Base-by-base conservation (phyloP, 2,329 filamentous ascomycete genomes). In the Botryosphaeria dothidea region DNA sequence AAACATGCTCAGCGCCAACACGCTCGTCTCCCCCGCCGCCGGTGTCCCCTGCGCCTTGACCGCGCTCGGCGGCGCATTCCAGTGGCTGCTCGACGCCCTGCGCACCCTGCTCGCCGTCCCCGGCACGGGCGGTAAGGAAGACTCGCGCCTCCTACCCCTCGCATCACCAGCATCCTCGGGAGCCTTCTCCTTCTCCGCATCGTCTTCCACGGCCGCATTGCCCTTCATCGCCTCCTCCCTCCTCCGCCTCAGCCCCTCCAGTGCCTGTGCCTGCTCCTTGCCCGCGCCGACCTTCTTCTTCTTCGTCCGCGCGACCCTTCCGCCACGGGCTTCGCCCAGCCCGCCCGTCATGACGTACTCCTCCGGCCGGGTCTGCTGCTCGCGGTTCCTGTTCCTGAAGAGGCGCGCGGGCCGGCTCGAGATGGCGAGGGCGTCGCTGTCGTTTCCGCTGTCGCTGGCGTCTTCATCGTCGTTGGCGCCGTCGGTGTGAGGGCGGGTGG, bases 1-100 rank as follows among this genome's bases (percentile, higher is more conserved):
- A 76, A 84, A 84, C 65, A 83, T 83, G 62, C 78, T 79, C 67
- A 84, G 72, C n/a, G 80, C 80, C 6, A 83, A 70, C 13, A 84
- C 75, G 15, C 82, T 83, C 11, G 70, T 78, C 64, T 84, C 82
- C n/a, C n/a, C n/a, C 13, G 41, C 41, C 19, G 74, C 73, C 8
- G 81, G 80, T 7, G 81, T 83, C 31, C 74, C 77, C 51, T 79
- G 78, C 31, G 77, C 72, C 67, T 79, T 79, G 54, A 81, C 71
- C 15, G 76, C 77, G n/a, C 80, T 82, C 15, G 51, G 46, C 19
- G 43, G 58, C 19, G 52, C 31, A 27, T 43, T 43, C 27, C 43
- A 52, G 17, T 57, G 51, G 2, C 38, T 43, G 9, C 38, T 49
- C 29, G 62, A 64, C 0, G 29, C 49, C 17, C 43, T 43, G 3